Evolutionary conservation across 768 basidiomycete genomes (phyloP), one percentile per base, ranked within the genome.

Genomic region (Hemileccinum impolitum): DNA sequence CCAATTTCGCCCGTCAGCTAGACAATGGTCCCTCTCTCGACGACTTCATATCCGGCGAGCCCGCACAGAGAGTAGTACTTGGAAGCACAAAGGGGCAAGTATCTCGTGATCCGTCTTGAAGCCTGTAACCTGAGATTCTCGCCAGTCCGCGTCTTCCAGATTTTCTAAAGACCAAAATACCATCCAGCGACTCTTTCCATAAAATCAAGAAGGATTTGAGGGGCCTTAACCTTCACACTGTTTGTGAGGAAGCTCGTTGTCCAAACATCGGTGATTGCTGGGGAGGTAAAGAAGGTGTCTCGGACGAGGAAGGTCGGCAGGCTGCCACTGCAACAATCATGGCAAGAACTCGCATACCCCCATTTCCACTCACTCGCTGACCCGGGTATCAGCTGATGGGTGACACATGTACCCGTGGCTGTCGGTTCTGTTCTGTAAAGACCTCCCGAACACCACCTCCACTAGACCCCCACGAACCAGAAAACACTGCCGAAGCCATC

Each of bases 241-340:
- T 99, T 2, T 99, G 96, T 62, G 96, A 99, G 69, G 96, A 99
- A 67, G 96, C 96, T 31, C 80, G 94, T 54, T 99, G 96, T 74
- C 96, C 96, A 0, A 99, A 99, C 62, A 97, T 99, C 48, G 96
- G 95, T n/a, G 95, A 98, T 62, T 99, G 96, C 62, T 99, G 96
- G 96, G 93, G 96, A 36, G 94, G 94, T 9, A 85, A 84, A 60
- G 74, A 79, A 28, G 80, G 75, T 41, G 74, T 68, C 36, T 81
- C 79, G 7, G 82, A 84, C 45, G 79, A 78, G 50, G 87, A 89
- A 47, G 85, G 82, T 26, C 84, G 86, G 56, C 83, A 82, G 50
- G 79, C 81, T 42, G 96, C 96, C 19, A 99, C 96, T 7, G 96
- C 96, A 11, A 99, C 96, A 3, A 99, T 99, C 66, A 98, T 99